Evolutionary conservation across 1,139 yeast species (phyloP).

Genomic region (Scheffersomyces cryptocercus): DNA sequence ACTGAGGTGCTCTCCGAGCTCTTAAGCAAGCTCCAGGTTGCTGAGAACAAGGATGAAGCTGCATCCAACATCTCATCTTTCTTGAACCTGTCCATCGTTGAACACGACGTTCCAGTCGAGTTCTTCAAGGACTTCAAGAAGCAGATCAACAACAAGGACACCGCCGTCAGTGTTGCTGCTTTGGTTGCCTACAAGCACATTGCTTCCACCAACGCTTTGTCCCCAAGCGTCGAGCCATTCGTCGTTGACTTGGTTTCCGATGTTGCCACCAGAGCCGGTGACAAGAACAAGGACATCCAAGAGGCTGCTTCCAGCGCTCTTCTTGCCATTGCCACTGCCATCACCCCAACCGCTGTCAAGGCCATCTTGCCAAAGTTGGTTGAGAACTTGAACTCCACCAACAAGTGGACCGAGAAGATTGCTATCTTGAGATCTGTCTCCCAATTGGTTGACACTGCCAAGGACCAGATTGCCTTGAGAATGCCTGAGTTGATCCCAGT

Average conservation of each 20-base stretch:
- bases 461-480: slow-evolving; percentile 94
- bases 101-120: slow-evolving; percentile 94
- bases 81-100: slow-evolving; percentile 95
- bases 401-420: slow-evolving; percentile 98
- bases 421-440: slow-evolving; percentile 84
- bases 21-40: slow-evolving; percentile 88
- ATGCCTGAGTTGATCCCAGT: slow-evolving; percentile 99
- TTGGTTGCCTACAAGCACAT: slow-evolving; percentile 83
- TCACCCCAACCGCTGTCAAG: slow-evolving; percentile 94
- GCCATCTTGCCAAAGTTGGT: slow-evolving; percentile 81
- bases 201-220: slow-evolving; percentile 74
- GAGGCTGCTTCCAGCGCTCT: slow-evolving; percentile 72
- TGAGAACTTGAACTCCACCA: slow-evolving; percentile 66
- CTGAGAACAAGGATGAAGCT: slow-evolving; percentile 86
- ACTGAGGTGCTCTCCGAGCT: slow-evolving; percentile 90
- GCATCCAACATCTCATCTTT: slow-evolving; percentile 90
- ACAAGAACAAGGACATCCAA: slow-evolving; percentile 75
- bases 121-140: slow-evolving; percentile 78
- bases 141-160: slow-evolving; percentile 74
- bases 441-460: slow-evolving; percentile 90
- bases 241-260: slow-evolving; percentile 72
- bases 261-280: slow-evolving; percentile 82
- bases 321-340: slow-evolving; percentile 71
- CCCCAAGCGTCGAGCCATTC: slow-evolving; percentile 95
- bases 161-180: slow-evolving; percentile 67